A percentile compares a stretch with the other conserved stretches of the same genome.
These are phyloP conservation scores for Meredithiella fracta DNA, from an alignment of 2,329 filamentous ascomycete species.

Conservation along the genomic window DNA sequence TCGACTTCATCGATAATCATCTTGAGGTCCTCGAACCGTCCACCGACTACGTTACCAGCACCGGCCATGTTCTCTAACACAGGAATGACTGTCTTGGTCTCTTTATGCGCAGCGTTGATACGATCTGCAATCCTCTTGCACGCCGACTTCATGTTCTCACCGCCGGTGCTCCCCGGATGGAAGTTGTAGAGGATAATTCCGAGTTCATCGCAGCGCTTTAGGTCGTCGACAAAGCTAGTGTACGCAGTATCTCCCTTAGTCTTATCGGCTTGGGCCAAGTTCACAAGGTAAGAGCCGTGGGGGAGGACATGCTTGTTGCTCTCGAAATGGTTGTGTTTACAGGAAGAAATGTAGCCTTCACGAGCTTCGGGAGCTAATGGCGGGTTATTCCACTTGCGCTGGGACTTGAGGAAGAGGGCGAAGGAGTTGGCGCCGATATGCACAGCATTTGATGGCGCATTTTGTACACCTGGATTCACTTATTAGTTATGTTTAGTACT, in stretches of 20 bases:
- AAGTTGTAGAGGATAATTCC: constrained; percentile 95
- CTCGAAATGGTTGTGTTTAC: constrained; percentile 55
- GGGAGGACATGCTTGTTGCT: constrained; percentile 61
- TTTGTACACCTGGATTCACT: constrained; percentile 55
- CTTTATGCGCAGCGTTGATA: constrained; percentile 65
- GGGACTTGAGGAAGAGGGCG: constrained; percentile 87
- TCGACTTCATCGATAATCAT: constrained; percentile 68
- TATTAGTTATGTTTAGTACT: background rate
- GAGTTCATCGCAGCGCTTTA: constrained; percentile 67
- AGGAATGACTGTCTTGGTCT: constrained; percentile 60
- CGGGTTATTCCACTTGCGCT: constrained; percentile 85
- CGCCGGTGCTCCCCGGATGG: constrained; percentile 70
- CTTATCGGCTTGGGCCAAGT: constrained; percentile 70
- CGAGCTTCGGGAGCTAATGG: constrained; percentile 52
- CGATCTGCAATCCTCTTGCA: constrained; percentile 64
- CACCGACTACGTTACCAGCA: constrained; percentile 71
- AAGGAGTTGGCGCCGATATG: constrained; percentile 85
- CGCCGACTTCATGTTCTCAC: constrained; percentile 47
- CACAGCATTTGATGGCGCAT: constrained; percentile 60
- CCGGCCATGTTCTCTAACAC: constrained; percentile 94
- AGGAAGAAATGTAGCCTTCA: constrained; percentile 51
- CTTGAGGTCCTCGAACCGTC: constrained; percentile 68
- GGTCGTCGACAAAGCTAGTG: constrained; percentile 69
- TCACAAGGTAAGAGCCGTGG: constrained; percentile 92
- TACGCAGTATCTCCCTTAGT: constrained; percentile 77